phyloP scores from a whole-genome alignment of 805 yeast species.

The Starmerella vaccinii region DNA sequence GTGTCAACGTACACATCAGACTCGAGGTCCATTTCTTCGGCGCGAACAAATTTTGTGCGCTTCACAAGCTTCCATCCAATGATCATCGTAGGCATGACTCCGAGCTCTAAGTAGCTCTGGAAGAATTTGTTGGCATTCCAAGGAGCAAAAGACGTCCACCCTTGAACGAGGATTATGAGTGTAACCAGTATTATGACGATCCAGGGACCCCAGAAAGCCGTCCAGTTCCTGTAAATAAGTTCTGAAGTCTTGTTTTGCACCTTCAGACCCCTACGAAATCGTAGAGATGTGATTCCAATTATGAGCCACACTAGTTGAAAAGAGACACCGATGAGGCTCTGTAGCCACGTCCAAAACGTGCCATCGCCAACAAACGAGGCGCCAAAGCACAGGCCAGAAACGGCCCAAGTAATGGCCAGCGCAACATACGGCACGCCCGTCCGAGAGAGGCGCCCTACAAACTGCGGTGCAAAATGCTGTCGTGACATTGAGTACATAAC shows the following conservation, averaged over 20 bases:
- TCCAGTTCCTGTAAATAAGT: constrained; percentile 43
- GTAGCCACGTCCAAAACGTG: constrained; percentile 45
- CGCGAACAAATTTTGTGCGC: constrained; percentile 52
- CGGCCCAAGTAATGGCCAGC: constrained; percentile 40
- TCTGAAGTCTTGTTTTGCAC: constrained; percentile 35
- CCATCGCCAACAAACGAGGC: constrained; percentile 45
- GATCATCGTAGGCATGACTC: constrained; percentile 44
- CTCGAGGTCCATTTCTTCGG: constrained; percentile 69
- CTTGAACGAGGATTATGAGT: constrained; percentile 48
- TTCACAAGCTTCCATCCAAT: constrained; percentile 50
- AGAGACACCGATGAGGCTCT: constrained; percentile 51
- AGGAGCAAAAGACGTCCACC: constrained; percentile 54
- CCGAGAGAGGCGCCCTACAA: constrained; percentile 39
- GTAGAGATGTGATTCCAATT: constrained; percentile 43
- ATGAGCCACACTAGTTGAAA: constrained; percentile 55
- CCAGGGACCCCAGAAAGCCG: constrained; percentile 42
- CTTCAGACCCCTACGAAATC: constrained; percentile 41
- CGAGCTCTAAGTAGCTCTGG: constrained; percentile 54
- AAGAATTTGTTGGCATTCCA: constrained; percentile 58
- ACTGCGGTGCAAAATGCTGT: constrained; percentile 48
- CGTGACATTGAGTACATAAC: constrained; percentile 49
- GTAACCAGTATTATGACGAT: constrained; percentile 39
- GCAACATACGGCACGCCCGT: constrained; percentile 46
- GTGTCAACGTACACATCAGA: constrained; percentile 56
- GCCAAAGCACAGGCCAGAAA: constrained; percentile 51